Conservation (phyloP, 1,139 yeast genomes). For the Lodderomyces parapsilosis region DNA sequence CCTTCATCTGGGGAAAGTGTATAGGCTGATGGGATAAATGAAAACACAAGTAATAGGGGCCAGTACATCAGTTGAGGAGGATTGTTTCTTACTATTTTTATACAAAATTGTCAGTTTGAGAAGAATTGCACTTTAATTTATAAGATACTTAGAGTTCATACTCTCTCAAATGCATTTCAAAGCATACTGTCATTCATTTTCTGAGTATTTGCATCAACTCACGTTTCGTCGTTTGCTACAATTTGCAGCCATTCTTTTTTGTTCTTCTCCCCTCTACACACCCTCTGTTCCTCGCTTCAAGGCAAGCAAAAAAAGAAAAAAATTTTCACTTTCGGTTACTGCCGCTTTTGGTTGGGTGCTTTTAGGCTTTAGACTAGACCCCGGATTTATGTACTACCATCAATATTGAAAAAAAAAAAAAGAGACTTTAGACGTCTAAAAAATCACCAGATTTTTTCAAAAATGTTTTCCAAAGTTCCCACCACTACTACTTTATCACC, state of each 20-base stretch:
- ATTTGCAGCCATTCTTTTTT: slow-evolving; percentile 1
- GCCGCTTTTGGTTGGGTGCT: background rate
- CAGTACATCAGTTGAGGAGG: background rate
- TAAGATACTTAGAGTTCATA: no score
- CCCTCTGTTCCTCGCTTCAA: no score
- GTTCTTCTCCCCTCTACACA: no score
- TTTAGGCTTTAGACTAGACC: no score
- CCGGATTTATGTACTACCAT: background rate
- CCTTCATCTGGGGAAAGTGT: background rate
- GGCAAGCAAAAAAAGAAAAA: no score
- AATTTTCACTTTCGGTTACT: background rate
- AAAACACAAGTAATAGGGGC: background rate
- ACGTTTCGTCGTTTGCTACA: background rate
- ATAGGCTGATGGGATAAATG: background rate
- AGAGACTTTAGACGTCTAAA: no score
- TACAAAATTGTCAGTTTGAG: background rate
- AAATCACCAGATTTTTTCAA: slow-evolving; percentile 1
- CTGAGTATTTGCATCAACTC: background rate
- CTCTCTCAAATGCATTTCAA: background rate
- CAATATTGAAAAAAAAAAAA: background rate
- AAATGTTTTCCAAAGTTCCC: background rate
- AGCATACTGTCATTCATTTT: background rate
- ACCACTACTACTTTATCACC: background rate
- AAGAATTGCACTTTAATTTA: no score
- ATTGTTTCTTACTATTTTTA: background rate